Conservation (phyloP, 371 early-diverging fungal species). For the Mortierella sp. region DNA sequence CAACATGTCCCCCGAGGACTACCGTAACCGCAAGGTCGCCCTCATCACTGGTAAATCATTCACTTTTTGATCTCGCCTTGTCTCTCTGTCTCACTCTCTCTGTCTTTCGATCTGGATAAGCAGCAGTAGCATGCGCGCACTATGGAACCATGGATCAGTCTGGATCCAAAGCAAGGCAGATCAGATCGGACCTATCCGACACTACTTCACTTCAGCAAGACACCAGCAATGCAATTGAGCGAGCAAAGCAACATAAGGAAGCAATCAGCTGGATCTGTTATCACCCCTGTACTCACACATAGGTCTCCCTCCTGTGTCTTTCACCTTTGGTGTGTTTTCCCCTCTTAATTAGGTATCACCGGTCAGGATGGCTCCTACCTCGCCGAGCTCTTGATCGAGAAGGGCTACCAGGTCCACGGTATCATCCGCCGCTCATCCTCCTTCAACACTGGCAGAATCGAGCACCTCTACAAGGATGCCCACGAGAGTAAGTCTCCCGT, state of each 20-base stretch:
- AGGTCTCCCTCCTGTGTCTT: neutral
- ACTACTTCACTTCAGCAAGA: neutral
- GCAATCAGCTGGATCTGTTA: too few species aligned
- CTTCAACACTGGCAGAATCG: conserved; percentile 87
- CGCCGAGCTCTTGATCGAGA: conserved; percentile 77
- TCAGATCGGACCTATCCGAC: too few species aligned
- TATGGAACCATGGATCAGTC: neutral
- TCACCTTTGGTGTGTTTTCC: neutral
- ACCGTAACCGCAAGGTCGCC: conserved; percentile 74
- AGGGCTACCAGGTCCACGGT: conserved; percentile 88
- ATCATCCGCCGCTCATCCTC: conserved; percentile 86
- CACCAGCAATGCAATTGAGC: neutral
- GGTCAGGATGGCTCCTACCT: conserved; percentile 90
- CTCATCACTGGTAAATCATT: conserved; percentile 68
- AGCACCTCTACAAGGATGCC: conserved; percentile 81
- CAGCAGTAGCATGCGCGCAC: neutral
- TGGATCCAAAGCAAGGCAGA: neutral
- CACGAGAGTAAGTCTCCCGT: conserved; percentile 65
- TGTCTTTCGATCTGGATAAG: neutral
- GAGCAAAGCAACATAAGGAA: neutral
- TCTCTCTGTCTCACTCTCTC: too few species aligned
- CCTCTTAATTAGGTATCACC: conserved; percentile 72
- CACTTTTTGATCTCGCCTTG: too few species aligned
- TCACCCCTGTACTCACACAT: neutral
- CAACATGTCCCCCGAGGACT: conserved; percentile 63